Evolutionary conservation across 192 early-diverging fungal genomes (phyloP).

Genomic region (Backusella liffmaniae): DNA sequence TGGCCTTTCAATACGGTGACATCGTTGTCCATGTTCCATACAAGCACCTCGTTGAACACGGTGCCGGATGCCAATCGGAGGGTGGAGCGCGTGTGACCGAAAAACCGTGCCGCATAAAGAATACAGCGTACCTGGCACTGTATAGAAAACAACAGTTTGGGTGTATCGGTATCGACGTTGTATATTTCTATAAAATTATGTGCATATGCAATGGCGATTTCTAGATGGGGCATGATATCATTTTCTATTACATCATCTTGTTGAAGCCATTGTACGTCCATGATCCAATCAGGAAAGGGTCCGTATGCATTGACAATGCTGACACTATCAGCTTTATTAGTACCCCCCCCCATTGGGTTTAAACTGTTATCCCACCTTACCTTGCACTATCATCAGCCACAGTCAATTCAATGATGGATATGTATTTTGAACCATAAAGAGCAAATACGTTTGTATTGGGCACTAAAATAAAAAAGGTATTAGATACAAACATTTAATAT

Average conservation of each 20-base stretch:
- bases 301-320: conserved; percentile 27
- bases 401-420: conserved; percentile 18
- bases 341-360: too few species aligned
- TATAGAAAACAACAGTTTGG: conserved; percentile 32
- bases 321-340: not conserved
- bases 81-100: conserved; percentile 47
- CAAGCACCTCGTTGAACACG: conserved; percentile 77
- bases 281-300: conserved; percentile 73
- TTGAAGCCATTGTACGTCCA: conserved; percentile 69
- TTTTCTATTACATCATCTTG: conserved; percentile 27
- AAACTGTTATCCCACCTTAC: not conserved
- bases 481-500: not conserved
- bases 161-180: conserved; percentile 27
- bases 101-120: conserved; percentile 74
- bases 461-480: not conserved
- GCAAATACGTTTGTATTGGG: conserved; percentile 17
- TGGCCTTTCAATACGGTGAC: conserved; percentile 49
- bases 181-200: conserved; percentile 74
- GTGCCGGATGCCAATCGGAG: conserved; percentile 73
- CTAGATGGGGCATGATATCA: not conserved
- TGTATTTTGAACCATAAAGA: conserved; percentile 52
- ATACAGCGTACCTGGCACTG: conserved; percentile 71
- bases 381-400: not conserved
- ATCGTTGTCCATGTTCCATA: conserved; percentile 59
- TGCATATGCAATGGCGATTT: conserved; percentile 67